Conservation (phyloP, 441 rosid genomes). For the Pelargonium fulgidum region DNA sequence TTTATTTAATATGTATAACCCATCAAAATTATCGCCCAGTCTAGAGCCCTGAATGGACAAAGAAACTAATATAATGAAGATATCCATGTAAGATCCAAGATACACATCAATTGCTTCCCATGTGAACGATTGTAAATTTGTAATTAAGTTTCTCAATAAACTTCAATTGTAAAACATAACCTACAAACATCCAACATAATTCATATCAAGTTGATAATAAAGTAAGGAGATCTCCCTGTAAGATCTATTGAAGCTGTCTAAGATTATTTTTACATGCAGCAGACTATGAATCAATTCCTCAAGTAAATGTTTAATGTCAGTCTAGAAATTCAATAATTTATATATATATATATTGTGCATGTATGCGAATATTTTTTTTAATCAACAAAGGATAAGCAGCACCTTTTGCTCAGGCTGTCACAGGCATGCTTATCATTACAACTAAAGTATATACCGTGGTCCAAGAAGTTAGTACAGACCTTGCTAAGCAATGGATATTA, state of each 20-base stretch:
- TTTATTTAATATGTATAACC: neutral
- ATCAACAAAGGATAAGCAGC: neutral
- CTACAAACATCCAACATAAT: neutral
- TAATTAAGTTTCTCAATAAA: neutral
- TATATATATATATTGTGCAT: no score
- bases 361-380: neutral
- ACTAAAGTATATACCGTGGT: neutral
- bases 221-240: neutral
- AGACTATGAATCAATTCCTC: neutral
- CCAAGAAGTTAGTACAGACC: slow-evolving; percentile 32
- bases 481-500: slow-evolving; percentile 91
- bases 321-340: neutral
- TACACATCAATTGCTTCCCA: neutral
- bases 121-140: neutral
- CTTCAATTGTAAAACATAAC: neutral
- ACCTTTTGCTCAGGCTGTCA: neutral
- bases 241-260: neutral
- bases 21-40: neutral
- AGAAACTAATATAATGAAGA: neutral
- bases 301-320: neutral
- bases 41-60: neutral
- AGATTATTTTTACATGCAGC: neutral
- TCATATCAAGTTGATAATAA: neutral
- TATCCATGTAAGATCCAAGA: neutral
- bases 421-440: slow-evolving; percentile 1